Evolutionary conservation across 2,329 filamentous ascomycete genomes (phyloP).

Genomic region (Phoma sp.): DNA sequence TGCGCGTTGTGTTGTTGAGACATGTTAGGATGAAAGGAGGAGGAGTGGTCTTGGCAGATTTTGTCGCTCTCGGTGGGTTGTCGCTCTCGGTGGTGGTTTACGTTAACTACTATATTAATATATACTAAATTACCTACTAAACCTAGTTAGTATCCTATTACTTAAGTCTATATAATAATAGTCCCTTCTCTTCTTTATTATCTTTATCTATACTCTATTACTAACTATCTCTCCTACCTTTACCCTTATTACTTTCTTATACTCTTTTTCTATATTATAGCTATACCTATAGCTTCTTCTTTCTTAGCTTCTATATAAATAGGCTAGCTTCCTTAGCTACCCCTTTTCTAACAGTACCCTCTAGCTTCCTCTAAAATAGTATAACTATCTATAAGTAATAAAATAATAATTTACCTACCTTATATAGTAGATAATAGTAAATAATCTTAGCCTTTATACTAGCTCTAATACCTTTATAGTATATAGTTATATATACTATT

Average conservation of each 20-base stretch:
- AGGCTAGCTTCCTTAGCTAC: too few relatives aligned
- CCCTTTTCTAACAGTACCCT: too few relatives aligned
- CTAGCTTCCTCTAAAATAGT: not conserved
- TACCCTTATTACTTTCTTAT: conserved; percentile 1
- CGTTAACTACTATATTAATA: not conserved
- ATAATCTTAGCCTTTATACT: not conserved
- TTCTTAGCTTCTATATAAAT: not conserved
- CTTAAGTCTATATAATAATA: too few relatives aligned
- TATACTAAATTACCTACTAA: not conserved
- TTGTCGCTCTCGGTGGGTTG: too few relatives aligned
- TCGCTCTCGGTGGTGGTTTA: too few relatives aligned
- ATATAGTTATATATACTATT: not conserved
- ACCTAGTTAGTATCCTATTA: not conserved
- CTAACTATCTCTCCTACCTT: not conserved
- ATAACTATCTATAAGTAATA: not conserved
- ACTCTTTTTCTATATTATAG: not conserved
- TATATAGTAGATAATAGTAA: conserved; percentile 3
- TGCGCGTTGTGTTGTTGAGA: too few relatives aligned
- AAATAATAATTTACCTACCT: conserved; percentile 8
- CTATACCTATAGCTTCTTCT: conserved; percentile 1
- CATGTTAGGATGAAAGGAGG: too few relatives aligned
- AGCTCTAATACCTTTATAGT: not conserved
- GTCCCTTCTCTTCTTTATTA: too few relatives aligned
- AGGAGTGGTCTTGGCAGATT: too few relatives aligned
- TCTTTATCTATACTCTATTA: not conserved